Evolutionary conservation across 768 basidiomycete species (phyloP), one percentile per base, ranked within the genome.

Genomic region (Macrolepiota dolichaula): DNA sequence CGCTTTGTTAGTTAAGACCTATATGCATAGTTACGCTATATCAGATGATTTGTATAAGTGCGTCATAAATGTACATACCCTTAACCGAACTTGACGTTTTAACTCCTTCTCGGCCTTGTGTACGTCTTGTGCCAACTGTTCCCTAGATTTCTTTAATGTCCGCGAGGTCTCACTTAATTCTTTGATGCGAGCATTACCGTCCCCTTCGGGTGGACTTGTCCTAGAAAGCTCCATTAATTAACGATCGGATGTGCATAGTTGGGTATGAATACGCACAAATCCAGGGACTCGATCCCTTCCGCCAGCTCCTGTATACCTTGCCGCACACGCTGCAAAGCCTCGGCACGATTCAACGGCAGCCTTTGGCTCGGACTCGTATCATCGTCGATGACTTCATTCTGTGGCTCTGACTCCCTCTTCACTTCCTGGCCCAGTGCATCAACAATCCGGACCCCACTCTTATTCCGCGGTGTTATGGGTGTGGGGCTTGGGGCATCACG

Each of bases 401-500:
- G 9, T 51, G 55, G 68, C 63, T 62, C 68, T 15, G 9, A 12
- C 37, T 57, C 62, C 4, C 74, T 76, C 56, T 80, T 77, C 15
- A 88, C 75, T 65, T 86, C 83, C 55, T 76, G 79, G 7, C 88
- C 89, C 82, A 88, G 85, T 4, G 86, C 86, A 68, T 92, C 89
- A 44, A 89, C 80, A 36, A 91, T 73, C 46, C 87, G 81, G 53
- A 90, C 76, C 25, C 71, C 66, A 63, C 76, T 81, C 65, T 70
- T 79, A 55, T 65, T 80, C 10, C 70, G 65, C 57, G 67, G 62
- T 32, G 66, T 64, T 42, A 63, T 44, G 52, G 55, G 52, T 36
- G 54, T 59, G 1, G 62, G 59, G 15, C 62, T 49, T 25, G 65
- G 55, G 40, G 55, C 51, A 40, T 59, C 60, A 2, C 62, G 42